Conservation (phyloP, 495 filamentous ascomycete species). For the Xylaria castorea region DNA sequence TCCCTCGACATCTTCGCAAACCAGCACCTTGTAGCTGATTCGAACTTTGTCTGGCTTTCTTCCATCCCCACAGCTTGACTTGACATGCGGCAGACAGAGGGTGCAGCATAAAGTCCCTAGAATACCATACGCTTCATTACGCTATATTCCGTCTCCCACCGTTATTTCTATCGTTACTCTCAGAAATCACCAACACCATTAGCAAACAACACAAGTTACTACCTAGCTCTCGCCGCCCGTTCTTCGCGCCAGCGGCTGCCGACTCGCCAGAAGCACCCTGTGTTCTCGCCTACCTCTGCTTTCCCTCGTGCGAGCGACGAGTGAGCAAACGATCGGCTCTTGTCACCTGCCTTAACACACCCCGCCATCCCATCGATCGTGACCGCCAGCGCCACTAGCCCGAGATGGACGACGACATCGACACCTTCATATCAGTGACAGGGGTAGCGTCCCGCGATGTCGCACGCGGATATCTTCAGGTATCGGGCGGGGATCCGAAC, state of each 20-base stretch:
- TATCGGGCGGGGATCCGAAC: slow-evolving; percentile 80
- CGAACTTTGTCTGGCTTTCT: neutral
- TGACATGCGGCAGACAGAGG: neutral
- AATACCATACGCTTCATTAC: neutral
- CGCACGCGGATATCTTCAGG: slow-evolving; percentile 78
- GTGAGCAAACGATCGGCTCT: neutral
- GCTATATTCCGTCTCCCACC: neutral
- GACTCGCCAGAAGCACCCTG: neutral
- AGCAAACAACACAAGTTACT: neutral
- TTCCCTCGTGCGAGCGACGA: slow-evolving; percentile 1
- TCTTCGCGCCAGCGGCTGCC: neutral
- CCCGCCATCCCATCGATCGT: neutral
- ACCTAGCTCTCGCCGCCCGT: neutral
- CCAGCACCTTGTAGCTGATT: neutral
- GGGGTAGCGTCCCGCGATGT: slow-evolving; percentile 57
- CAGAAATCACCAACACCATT: neutral
- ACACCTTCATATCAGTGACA: slow-evolving; percentile 74
- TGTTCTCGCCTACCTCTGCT: neutral
- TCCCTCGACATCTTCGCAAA: neutral
- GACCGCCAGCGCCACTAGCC: slow-evolving; percentile 18
- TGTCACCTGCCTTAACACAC: neutral
- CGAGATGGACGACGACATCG: slow-evolving; percentile 71
- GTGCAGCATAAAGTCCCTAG: neutral
- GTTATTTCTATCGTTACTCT: neutral
- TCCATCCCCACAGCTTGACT: neutral